Conservation (phyloP, 1,284 basidiomycete genomes). For the Cutaneotrichosporon sp. region DNA sequence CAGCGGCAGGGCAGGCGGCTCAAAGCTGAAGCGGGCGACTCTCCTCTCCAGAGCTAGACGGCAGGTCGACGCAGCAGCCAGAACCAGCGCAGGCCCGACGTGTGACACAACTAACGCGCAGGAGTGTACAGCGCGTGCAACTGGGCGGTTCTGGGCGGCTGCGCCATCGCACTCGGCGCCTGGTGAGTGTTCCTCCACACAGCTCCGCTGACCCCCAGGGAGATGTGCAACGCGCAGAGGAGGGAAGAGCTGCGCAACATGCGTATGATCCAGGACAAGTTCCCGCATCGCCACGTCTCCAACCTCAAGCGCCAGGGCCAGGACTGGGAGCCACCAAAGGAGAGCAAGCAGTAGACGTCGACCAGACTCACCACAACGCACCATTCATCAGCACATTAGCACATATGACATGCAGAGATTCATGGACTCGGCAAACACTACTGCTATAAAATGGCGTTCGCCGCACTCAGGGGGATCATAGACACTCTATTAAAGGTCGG, state of each 20-base stretch:
- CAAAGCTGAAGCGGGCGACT: no score
- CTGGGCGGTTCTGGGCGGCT: slow-evolving; percentile 41
- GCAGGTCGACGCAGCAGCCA: no score
- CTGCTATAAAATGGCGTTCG: slow-evolving; percentile 12
- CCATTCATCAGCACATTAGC: slow-evolving; percentile 11
- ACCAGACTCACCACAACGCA: not conserved
- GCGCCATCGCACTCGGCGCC: slow-evolving; percentile 35
- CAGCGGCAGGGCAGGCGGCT: no score
- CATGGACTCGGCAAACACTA: slow-evolving; percentile 27
- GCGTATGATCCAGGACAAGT: slow-evolving; percentile 49
- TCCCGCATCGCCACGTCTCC: slow-evolving; percentile 51
- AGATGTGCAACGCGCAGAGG: slow-evolving; percentile 45
- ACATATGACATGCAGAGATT: slow-evolving; percentile 29
- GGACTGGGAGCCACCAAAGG: slow-evolving; percentile 17
- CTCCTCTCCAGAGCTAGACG: no score
- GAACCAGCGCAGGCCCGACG: no score
- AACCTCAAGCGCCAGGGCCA: slow-evolving; percentile 34
- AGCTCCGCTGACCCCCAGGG: slow-evolving; percentile 30
- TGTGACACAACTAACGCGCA: slow-evolving; percentile 11
- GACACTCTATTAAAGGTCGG: slow-evolving; percentile 42
- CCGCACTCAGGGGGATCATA: slow-evolving; percentile 11
- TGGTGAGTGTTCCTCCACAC: slow-evolving; percentile 31
- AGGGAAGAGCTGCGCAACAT: slow-evolving; percentile 46
- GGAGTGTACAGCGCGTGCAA: slow-evolving; percentile 29
- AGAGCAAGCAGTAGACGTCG: not conserved